Evolutionary conservation across 2,329 filamentous ascomycete species (phyloP), one percentile per base, ranked within the genome.

Genomic region (Aureobasidium sp.): DNA sequence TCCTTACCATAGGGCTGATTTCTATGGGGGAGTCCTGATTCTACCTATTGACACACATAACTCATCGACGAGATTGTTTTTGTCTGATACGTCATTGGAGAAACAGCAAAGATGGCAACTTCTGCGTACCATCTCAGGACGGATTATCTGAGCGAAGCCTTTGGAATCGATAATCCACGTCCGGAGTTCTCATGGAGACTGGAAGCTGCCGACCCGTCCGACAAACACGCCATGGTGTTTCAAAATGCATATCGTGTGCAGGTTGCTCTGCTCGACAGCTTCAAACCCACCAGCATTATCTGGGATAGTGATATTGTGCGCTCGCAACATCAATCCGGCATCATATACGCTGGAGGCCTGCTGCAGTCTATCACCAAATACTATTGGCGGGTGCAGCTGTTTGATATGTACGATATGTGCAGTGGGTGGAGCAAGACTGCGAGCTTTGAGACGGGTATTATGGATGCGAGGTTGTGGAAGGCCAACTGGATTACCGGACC

Each of bases 401-500:
- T 31, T 25, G 57, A 60, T 6, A 51, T 60, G 57, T 36, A 60
- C 22, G 57, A 60, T 29, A 41, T 42, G 20, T 20, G 36, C 36
- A 34, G 15, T 11, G 57, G 57, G 2, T 60, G 57, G 57, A 60
- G 57, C 8, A 27, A 8, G 7, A 6, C n/a, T 49, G 57, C 57
- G 8, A 31, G 8, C 2, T 60, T 60, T 11, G 57, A 60, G 29
- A 60, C 57, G 7, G 57, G 34, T 2, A 51, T 60, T 4, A 51
- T 60, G 57, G 57, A 60, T 34, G 34, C 45, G 11, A 47, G 57
- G 9, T 22, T 60, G 14, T 60, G 57, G 57, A 60, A 60, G n/a
- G 57, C 57, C 20, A 60, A 51, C 20, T 60, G 57, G 57, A 60
- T 60, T 27, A 60, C 57, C n/a, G 57, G 57, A 31, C 57, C 57